Evolutionary conservation across 73 alveolate genomes (phyloP).

Genomic region (Stentor roeselii): DNA sequence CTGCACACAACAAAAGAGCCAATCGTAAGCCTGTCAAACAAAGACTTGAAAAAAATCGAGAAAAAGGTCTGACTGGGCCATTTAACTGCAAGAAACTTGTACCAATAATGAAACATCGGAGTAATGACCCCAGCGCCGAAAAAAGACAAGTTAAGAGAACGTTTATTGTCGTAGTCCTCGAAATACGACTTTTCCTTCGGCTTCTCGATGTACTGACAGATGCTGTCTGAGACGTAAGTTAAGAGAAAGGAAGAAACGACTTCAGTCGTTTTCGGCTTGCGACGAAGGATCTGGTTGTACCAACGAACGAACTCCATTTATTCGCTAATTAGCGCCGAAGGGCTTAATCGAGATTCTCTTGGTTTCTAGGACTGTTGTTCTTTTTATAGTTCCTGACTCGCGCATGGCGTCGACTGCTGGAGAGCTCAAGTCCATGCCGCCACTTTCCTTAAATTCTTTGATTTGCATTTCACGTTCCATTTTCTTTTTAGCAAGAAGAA

Average conservation of each 20-base stretch:
- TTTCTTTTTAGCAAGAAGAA: not conserved
- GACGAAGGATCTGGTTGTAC: not conserved
- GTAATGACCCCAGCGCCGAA: not conserved
- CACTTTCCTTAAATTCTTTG: not conserved
- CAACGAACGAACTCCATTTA: not conserved
- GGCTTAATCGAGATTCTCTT: no score
- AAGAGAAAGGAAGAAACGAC: not conserved
- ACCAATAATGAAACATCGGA: slow-evolving; percentile 15
- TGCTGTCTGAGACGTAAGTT: not conserved
- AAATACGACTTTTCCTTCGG: not conserved
- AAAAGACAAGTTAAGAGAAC: not conserved
- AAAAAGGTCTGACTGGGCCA: not conserved
- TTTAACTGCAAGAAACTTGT: not conserved
- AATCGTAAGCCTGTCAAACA: not conserved
- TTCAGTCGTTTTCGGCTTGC: not conserved
- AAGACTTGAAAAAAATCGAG: not conserved
- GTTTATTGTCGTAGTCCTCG: not conserved
- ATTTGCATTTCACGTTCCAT: not conserved
- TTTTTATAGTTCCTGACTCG: no score
- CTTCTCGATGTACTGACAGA: slow-evolving; percentile 13
- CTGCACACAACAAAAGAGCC: not conserved
- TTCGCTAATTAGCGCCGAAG: not conserved
- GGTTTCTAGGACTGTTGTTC: no score
- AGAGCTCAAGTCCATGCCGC: not conserved
- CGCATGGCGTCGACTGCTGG: no score